Base-by-base conservation (phyloP, 441 rosid genomes). In the Populus hybrid region DNA sequence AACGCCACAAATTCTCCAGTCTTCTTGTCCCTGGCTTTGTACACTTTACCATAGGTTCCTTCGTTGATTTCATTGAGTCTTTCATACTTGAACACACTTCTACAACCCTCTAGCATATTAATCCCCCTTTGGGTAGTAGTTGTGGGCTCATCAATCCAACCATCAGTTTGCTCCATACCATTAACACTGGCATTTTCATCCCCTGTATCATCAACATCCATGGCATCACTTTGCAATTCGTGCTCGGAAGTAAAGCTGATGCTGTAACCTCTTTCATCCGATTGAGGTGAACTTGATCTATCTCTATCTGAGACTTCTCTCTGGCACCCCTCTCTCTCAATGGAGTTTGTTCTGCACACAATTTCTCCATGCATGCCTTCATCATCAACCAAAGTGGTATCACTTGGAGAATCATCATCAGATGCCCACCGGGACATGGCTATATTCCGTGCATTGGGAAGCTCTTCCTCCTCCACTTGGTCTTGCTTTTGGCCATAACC, bases 31-130 rank as follows among this genome's bases (percentile, higher is more conserved):
- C 82, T 89, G 32, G 97, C 99, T 88, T 87, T 91, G 76, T 87
- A 93, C 40, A 95, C 99, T 84, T 89, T 83, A 71, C 98, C 99
- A 75, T 95, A 95, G 23, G 97, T 89, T 57, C 99, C 99, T 86
- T 95, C 99, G 79, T 80, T 89, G 11, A 95, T 92, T 84, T 88
- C 91, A 80, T 91, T 85, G 34, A 95, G 87, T 80, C 75, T 90
- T 82, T 93, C 97, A 81, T 81, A 95, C 70, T 93, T 93, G 26
- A 80, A 84, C 59, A 95, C 95, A 53, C 88, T 85, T 84, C 98
- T 87, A 79, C 97, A 92, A 72, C 91, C 84, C 28, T 79, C 72
- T 74, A 90, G 86, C 97, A 93, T 90, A 81, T 87, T 82, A 79
- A 86, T 72, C 20, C 89, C 77, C 82, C 83, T 83, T 64, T 80